These are phyloP conservation scores for Francoa sonchifolia DNA, from an alignment of 441 rosid species.

Conservation along the genomic window DNA sequence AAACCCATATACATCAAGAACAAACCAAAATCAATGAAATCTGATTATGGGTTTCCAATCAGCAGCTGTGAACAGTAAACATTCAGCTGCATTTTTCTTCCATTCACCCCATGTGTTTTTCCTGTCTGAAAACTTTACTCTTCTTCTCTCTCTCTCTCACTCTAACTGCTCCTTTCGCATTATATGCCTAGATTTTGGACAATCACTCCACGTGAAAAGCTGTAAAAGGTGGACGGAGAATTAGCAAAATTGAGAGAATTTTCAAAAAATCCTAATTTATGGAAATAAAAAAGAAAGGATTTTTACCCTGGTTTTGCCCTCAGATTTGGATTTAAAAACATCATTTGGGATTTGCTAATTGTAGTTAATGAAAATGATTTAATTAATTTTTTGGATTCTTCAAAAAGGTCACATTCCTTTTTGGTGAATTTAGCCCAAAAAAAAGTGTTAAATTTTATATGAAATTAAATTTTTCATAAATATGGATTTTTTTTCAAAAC, in stretches of 20 bases:
- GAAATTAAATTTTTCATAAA: no score
- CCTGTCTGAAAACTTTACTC: slow-evolving; percentile 12
- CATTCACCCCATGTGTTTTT: slow-evolving; percentile 54
- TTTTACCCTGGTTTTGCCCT: not conserved
- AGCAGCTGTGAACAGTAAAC: slow-evolving; percentile 40
- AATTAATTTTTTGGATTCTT: no score
- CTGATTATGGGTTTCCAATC: slow-evolving; percentile 12
- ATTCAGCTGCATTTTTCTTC: slow-evolving; percentile 49
- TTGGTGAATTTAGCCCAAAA: no score
- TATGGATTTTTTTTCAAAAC: no score
- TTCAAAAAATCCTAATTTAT: no score
- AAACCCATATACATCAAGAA: slow-evolving; percentile 15
- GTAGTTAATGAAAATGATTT: no score
- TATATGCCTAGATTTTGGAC: slow-evolving; percentile 29
- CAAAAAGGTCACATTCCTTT: no score
- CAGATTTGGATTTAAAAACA: not conserved
- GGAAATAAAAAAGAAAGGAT: no score
- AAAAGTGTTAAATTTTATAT: no score
- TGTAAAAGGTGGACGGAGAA: slow-evolving; percentile 10
- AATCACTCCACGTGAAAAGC: slow-evolving; percentile 8
- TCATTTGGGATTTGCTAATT: no score
- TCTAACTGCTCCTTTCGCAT: slow-evolving; percentile 16
- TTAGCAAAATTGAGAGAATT: slow-evolving; percentile 6
- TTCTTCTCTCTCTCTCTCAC: slow-evolving; percentile 13
- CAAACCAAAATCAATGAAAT: slow-evolving; percentile 19